Conservation (phyloP, 2,329 filamentous ascomycete genomes). For the Erysiphe pulchra region DNA sequence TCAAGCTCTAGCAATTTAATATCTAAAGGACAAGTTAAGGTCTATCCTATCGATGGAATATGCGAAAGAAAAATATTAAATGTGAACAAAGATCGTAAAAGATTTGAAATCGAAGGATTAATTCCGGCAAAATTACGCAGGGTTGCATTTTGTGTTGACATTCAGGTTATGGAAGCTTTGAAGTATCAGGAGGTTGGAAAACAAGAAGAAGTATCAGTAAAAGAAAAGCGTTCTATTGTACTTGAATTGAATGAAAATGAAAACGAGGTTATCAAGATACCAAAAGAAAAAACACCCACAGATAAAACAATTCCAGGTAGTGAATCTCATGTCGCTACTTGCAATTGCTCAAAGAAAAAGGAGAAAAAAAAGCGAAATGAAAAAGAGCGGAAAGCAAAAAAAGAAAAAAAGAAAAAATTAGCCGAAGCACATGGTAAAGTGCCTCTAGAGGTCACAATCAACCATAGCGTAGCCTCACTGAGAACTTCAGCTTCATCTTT, state of each 20-base stretch:
- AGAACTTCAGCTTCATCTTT: constrained; percentile 14
- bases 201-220: constrained; percentile 21
- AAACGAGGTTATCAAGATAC: constrained; percentile 7
- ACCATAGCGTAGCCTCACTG: constrained; percentile 31
- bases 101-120: constrained; percentile 57
- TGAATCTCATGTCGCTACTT: constrained; percentile 7
- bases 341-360: constrained; percentile 38
- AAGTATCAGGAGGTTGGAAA: constrained; percentile 37
- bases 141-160: constrained; percentile 89
- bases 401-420: constrained; percentile 63
- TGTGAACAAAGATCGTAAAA: constrained; percentile 51
- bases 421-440: constrained; percentile 73
- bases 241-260: background rate
- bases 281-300: background rate
- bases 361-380: constrained; percentile 94
- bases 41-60: constrained; percentile 25
- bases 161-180: constrained; percentile 79
- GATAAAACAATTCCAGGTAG: constrained; percentile 12
- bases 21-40: constrained; percentile 15
- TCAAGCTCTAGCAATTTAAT: constrained; percentile 36
- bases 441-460: constrained; percentile 56
- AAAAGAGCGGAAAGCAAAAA: constrained; percentile 73
- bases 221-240: constrained; percentile 25
- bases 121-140: constrained; percentile 58
- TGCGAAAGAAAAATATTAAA: constrained; percentile 69